Conservation (phyloP, 176 grass and related monocot genomes). For the Lolium perenne region DNA sequence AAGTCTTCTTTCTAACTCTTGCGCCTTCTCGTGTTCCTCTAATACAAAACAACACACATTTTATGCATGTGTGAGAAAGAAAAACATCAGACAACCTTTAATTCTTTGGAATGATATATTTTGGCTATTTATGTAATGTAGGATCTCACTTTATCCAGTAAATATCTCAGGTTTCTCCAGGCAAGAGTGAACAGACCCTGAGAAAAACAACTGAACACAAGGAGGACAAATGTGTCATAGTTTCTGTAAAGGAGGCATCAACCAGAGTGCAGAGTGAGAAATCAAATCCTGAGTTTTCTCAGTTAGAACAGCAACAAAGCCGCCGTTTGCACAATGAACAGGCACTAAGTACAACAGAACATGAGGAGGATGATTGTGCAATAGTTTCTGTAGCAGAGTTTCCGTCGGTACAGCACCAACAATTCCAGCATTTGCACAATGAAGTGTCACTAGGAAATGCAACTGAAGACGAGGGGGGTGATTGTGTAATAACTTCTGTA, state of each 20-base stretch:
- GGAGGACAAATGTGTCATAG: background rate
- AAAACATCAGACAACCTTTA: background rate
- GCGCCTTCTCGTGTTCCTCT: background rate
- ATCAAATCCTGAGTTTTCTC: background rate
- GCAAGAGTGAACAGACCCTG: background rate
- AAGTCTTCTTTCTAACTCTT: background rate
- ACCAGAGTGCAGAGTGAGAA: background rate
- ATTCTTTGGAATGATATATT: background rate
- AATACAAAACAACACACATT: background rate
- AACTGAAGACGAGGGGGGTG: background rate
- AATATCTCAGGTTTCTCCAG: slow-evolving; percentile 8
- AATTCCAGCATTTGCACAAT: background rate
- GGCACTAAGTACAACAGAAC: background rate
- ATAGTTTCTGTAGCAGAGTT: background rate
- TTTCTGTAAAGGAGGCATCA: background rate
- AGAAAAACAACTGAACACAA: slow-evolving; percentile 1
- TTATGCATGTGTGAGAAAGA: background rate
- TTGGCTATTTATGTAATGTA: background rate
- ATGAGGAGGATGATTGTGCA: background rate
- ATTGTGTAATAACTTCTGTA: background rate
- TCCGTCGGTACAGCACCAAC: background rate
- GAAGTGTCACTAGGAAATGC: background rate
- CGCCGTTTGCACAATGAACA: background rate
- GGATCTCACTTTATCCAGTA: background rate
- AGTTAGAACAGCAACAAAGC: slow-evolving; percentile 7